Conservation (phyloP, 257 asterid species). For the Marsdenia floribunda region DNA sequence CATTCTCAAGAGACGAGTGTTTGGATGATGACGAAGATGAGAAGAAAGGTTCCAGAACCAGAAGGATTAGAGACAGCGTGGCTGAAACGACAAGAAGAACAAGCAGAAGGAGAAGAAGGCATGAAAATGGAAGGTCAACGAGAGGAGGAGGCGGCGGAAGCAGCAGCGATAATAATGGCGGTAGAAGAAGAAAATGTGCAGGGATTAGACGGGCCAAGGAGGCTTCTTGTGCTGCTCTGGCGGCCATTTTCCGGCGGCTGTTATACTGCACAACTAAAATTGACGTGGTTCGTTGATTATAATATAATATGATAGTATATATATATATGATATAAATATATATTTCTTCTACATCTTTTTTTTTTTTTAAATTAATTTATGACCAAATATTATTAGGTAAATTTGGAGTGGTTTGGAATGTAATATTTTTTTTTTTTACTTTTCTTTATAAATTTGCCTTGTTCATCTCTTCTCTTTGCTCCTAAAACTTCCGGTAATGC, state of each 20-base stretch:
- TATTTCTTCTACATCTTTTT: background rate
- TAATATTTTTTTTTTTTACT: background rate
- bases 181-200: constrained; percentile 19
- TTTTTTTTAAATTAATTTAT: background rate
- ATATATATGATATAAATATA: background rate
- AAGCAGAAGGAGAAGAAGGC: constrained; percentile 8
- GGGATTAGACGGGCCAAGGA: constrained; percentile 42
- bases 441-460: background rate
- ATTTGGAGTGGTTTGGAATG: background rate
- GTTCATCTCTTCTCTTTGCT: background rate
- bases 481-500: background rate
- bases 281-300: constrained; percentile 47
- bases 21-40: constrained; percentile 25
- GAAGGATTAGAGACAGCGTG: background rate
- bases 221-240: constrained; percentile 34
- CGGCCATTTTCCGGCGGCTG: constrained; percentile 59
- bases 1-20: constrained; percentile 56
- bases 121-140: constrained; percentile 1
- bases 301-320: too few relatives aligned
- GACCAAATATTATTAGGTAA: background rate
- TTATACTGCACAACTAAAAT: constrained; percentile 74
- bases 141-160: background rate
- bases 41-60: constrained; percentile 38
- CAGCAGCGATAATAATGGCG: constrained; percentile 1
- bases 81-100: too few relatives aligned